Evolutionary conservation across 2,329 filamentous ascomycete species (phyloP), one percentile per base, ranked within the genome.

Genomic region (Colletotrichum brevisporum): DNA sequence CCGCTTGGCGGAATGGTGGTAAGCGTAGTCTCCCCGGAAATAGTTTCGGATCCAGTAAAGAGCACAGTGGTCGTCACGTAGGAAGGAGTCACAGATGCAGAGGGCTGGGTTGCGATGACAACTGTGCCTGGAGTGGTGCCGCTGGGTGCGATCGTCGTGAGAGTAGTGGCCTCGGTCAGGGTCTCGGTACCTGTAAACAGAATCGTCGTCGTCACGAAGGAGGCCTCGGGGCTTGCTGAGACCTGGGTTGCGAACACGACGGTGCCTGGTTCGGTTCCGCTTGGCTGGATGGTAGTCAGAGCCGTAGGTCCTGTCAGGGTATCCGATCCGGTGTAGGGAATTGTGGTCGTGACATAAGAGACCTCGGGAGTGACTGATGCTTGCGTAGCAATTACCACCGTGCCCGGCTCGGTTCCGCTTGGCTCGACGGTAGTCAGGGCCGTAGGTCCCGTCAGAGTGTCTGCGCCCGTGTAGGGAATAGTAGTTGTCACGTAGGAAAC

Each of bases 41-140:
- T 51, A 5, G 27, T 12, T 5, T 57, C 62, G 5, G 52, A 51
- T 5, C 62, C 62, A 3, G 62, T 64, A 6, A 36, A 51, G 2
- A 16, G 10, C 15, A 61, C 21, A 1, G 58, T 61, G 15, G 58
- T 61, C 4, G 58, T 61, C 31, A 61, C 48, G 48, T 52, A 61
- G 10, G 31, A 52, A 9, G 21, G 15, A 15, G 36, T 36, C 12
- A 16, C 12, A 3, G 2, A 18, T 8, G 36, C 50, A 36, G 56
- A 59, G 6, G 43, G 57, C 6, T 47, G 31, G 9, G 43, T 64
- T n/a, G 53, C 63, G 52, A 21, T 16, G 41, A 51, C 48, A 2
- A 71, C 31, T 4, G 71, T 72, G 1, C 64, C 68, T 18, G 62
- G 54, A 8, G n/a, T 51, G 8, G 57, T 68, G 4, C 68, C 68